Evolutionary conservation across 2,329 filamentous ascomycete genomes (phyloP).

Genomic region (Cladosporium cucumerinum): DNA sequence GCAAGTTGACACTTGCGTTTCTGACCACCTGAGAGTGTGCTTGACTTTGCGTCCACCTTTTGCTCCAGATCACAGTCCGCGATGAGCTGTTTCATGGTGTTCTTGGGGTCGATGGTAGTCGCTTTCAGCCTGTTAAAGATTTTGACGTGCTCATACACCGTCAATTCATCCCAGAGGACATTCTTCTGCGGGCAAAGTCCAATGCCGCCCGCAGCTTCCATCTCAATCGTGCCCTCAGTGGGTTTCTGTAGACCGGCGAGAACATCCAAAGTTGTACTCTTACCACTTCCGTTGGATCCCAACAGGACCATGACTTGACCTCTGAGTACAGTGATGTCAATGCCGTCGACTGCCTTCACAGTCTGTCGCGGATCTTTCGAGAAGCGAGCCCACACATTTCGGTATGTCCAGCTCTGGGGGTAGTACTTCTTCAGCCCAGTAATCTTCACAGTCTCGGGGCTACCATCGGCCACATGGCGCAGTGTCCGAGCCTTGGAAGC

Average conservation of each 20-base stretch:
- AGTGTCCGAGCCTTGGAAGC: constrained; percentile 54
- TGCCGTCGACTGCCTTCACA: constrained; percentile 73
- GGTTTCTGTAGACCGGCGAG: constrained; percentile 79
- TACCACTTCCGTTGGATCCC: constrained; percentile 86
- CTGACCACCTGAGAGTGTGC: constrained; percentile 83
- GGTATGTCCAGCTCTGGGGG: constrained; percentile 59
- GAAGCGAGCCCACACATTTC: constrained; percentile 44
- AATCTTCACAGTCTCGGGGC: constrained; percentile 61
- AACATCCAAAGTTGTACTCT: constrained; percentile 83
- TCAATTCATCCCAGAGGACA: constrained; percentile 86
- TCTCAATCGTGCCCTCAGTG: constrained; percentile 70
- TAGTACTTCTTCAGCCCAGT: constrained; percentile 76
- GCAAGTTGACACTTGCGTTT: constrained; percentile 89
- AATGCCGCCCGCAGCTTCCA: constrained; percentile 74
- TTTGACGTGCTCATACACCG: constrained; percentile 76
- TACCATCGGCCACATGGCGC: constrained; percentile 26
- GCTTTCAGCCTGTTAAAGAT: constrained; percentile 84
- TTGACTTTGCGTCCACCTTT: constrained; percentile 69
- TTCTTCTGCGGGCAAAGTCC: constrained; percentile 92
- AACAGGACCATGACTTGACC: constrained; percentile 84
- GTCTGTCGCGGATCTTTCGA: constrained; percentile 54
- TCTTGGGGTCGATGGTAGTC: constrained; percentile 56
- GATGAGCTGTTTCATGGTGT: constrained; percentile 63
- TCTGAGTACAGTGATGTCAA: constrained; percentile 67
- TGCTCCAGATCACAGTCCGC: constrained; percentile 68